Percentiles rank a stretch among this genome's conserved stretches.
Evolutionary conservation across 306 rosid genomes (phyloP).

Genomic region (Carpinus viminea): DNA sequence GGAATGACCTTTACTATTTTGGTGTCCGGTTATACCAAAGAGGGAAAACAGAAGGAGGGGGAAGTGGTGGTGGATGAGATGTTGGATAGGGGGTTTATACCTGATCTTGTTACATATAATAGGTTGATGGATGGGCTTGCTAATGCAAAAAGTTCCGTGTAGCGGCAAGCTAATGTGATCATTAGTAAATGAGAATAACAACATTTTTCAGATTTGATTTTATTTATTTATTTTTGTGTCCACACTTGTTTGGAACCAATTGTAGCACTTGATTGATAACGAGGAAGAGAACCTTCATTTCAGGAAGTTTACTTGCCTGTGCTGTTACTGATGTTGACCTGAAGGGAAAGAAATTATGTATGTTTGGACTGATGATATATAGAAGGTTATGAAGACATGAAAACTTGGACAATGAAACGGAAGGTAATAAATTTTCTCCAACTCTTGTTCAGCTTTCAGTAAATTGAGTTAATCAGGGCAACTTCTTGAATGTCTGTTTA

Average conservation of each 20-base stretch:
- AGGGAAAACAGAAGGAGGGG: slow-evolving; percentile 52
- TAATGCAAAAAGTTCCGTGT: slow-evolving; percentile 2
- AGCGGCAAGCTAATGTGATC: slow-evolving; percentile 11
- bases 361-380: neutral
- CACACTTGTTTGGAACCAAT: neutral
- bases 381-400: neutral
- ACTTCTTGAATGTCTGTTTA: neutral
- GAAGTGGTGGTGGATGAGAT: slow-evolving; percentile 68
- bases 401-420: neutral
- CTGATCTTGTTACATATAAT: slow-evolving; percentile 71
- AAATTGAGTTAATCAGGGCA: neutral
- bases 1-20: slow-evolving; percentile 51
- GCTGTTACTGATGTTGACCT: neutral
- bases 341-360: neutral
- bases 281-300: neutral
- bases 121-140: slow-evolving; percentile 53
- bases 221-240: neutral
- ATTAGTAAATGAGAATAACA: slow-evolving; percentile 23
- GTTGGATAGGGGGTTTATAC: slow-evolving; percentile 74
- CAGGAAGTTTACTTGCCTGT: neutral
- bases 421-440: neutral
- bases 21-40: slow-evolving; percentile 57
- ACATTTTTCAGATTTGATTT: slow-evolving; percentile 8
- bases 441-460: neutral
- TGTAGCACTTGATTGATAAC: neutral